Evolutionary conservation across 352 stramenopile genomes (phyloP), one percentile per base, ranked within the genome.

Genomic region (Phytophthora colocasiae): DNA sequence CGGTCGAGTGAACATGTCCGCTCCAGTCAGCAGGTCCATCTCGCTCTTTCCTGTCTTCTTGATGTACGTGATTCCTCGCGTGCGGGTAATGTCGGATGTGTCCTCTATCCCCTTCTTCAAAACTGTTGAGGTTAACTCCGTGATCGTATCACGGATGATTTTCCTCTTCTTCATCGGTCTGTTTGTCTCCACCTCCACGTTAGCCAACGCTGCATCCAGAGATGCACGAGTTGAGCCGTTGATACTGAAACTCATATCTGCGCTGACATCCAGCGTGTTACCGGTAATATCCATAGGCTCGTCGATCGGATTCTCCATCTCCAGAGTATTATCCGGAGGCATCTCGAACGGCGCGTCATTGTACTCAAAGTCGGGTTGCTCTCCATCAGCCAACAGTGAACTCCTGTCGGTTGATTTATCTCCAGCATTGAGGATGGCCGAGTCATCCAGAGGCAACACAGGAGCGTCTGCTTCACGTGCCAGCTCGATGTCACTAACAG

Each of bases 401-500:
- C 83, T 81, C 3, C 70, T 74, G 50, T 76, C 60, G 11, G 78
- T 71, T 3, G 75, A 87, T 45, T 91, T 91, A 22, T 92, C 77
- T 29, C 74, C 63, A 14, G 55, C 58, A 36, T 69, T 66, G 11
- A 91, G 51, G 27, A 93, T 58, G 2, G 52, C 72, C 15, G 83
- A 91, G 38, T 92, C 85, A 44, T 93, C 80, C 53, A 90, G 55
- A 9, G 71, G 61, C 4, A 77, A 63, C 19, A 89, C 57, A 0
- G 66, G 68, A 1, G 68, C 80, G 26, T 92, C 87, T 2, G 85
- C 87, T 36, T 96, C 80, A 66, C 87, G 85, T 19, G 79, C 85
- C 17, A 93, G 69, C 86, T 96, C 87, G 68, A 97, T 85, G 46
- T 95, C 87, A 63, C 89, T 94, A 4, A 95, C 74, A 17, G 68